Conservation (phyloP, 169 alveolate species). For the Plasmodium billcollinsi region DNA sequence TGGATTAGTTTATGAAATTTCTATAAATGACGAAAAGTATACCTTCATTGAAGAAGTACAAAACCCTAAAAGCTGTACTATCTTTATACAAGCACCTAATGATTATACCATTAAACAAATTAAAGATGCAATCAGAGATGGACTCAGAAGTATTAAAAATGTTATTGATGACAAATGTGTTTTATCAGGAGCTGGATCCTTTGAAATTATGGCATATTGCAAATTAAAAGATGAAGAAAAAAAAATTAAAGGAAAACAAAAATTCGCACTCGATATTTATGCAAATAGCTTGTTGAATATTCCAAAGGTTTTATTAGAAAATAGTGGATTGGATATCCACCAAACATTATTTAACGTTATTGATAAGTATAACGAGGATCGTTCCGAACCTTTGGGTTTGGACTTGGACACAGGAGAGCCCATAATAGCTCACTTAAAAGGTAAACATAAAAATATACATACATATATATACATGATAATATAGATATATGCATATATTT, state of each 20-base stretch:
- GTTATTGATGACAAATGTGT: slow-evolving; percentile 95
- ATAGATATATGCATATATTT: no score
- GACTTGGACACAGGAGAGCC: slow-evolving; percentile 95
- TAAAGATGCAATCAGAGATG: slow-evolving; percentile 98
- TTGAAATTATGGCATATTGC: slow-evolving; percentile 95
- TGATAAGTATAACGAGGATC: slow-evolving; percentile 90
- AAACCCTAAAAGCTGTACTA: slow-evolving; percentile 97
- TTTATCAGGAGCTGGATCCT: slow-evolving; percentile 99
- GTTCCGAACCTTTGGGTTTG: slow-evolving; percentile 94
- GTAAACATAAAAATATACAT: slow-evolving; percentile 47
- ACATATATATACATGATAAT: neutral
- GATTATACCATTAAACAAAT: slow-evolving; percentile 96
- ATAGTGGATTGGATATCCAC: slow-evolving; percentile 96
- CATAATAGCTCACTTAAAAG: slow-evolving; percentile 93
- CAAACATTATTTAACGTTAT: slow-evolving; percentile 92
- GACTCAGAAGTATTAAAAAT: slow-evolving; percentile 97
- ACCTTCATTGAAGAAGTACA: slow-evolving; percentile 98
- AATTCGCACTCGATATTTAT: slow-evolving; percentile 96
- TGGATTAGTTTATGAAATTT: slow-evolving; percentile 95
- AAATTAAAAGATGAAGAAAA: slow-evolving; percentile 88
- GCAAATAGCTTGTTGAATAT: slow-evolving; percentile 95
- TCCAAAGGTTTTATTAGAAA: slow-evolving; percentile 97
- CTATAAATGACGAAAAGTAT: slow-evolving; percentile 98
- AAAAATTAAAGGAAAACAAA: slow-evolving; percentile 94
- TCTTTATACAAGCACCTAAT: slow-evolving; percentile 97